A percentile compares a stretch with the other conserved stretches of the same genome.
phyloP scores from a whole-genome alignment of 495 filamentous ascomycete genomes.

The Podospora sp. region DNA sequence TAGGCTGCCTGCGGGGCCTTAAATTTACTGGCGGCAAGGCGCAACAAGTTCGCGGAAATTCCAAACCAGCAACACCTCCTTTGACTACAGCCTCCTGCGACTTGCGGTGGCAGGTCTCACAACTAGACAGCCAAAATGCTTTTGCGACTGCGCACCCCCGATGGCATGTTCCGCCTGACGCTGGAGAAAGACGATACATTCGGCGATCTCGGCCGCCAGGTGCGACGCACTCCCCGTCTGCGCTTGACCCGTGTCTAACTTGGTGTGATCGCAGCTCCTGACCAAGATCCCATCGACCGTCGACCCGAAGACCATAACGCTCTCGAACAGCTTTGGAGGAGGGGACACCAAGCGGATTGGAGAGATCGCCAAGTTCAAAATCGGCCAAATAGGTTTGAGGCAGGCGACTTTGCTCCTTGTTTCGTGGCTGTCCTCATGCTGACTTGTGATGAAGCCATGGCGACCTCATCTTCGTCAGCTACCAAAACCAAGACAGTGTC shows the following conservation, averaged over 20 bases:
- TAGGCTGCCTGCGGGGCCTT: neutral
- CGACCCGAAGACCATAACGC: slow-evolving; percentile 70
- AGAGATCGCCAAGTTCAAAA: slow-evolving; percentile 65
- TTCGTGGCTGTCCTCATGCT: neutral
- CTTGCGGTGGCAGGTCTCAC: neutral
- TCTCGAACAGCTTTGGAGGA: slow-evolving; percentile 78
- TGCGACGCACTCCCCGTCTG: slow-evolving; percentile 21
- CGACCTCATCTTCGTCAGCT: slow-evolving; percentile 84
- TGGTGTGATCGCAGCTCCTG: slow-evolving; percentile 37
- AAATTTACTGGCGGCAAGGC: neutral
- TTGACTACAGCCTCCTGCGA: neutral
- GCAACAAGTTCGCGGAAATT: neutral
- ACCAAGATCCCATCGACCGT: slow-evolving; percentile 57
- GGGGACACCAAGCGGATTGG: slow-evolving; percentile 71
- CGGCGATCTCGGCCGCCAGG: slow-evolving; percentile 54
- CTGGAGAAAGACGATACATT: slow-evolving; percentile 61
- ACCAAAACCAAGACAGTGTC: slow-evolving; percentile 52
- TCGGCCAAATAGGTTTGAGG: slow-evolving; percentile 73
- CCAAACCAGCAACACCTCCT: neutral
- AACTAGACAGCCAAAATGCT: slow-evolving; percentile 55
- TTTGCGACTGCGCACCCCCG: slow-evolving; percentile 66
- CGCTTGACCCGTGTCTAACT: slow-evolving; percentile 12
- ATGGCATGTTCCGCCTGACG: slow-evolving; percentile 70
- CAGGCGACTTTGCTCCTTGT: slow-evolving; percentile 36
- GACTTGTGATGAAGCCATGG: slow-evolving; percentile 65